These are phyloP conservation scores for Fusarium sp. DNA, from an alignment of 2,329 filamentous ascomycete genomes.

Conservation along the genomic window DNA sequence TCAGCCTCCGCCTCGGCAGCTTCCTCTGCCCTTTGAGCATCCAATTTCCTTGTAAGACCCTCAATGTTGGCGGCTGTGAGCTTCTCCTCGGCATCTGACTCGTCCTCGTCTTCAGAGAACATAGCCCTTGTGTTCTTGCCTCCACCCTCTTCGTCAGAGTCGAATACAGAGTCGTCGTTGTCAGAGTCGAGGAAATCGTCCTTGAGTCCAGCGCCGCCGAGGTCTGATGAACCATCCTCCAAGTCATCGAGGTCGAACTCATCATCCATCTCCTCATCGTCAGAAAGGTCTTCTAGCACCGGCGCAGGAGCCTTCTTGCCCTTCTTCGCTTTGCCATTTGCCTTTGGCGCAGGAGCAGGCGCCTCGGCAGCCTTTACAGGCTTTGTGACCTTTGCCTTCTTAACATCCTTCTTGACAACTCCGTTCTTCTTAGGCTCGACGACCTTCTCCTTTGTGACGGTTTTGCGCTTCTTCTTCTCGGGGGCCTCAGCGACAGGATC, in stretches of 20 bases:
- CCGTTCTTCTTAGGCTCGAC: slow-evolving; percentile 47
- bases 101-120: slow-evolving; percentile 95
- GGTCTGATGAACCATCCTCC: slow-evolving; percentile 58
- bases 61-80: slow-evolving; percentile 97
- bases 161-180: slow-evolving; percentile 71
- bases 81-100: slow-evolving; percentile 87
- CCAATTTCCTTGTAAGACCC: slow-evolving; percentile 86
- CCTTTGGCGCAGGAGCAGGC: slow-evolving; percentile 43
- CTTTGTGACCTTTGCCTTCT: slow-evolving; percentile 51
- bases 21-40: slow-evolving; percentile 79
- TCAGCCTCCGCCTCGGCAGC: slow-evolving; percentile 87
- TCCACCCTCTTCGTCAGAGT: slow-evolving; percentile 74
- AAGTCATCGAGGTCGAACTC: slow-evolving; percentile 61
- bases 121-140: slow-evolving; percentile 67
- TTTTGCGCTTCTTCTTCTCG: slow-evolving; percentile 69
- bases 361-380: slow-evolving; percentile 48
- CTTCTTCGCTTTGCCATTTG: slow-evolving; percentile 48
- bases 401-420: slow-evolving; percentile 44
- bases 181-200: slow-evolving; percentile 70
- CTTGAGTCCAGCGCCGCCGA: slow-evolving; percentile 54
- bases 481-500: slow-evolving; percentile 66
- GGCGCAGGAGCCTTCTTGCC: slow-evolving; percentile 51
- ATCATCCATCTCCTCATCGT: slow-evolving; percentile 54
- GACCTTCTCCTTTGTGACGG: slow-evolving; percentile 48
- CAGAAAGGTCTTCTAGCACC: slow-evolving; percentile 59